Base-by-base conservation (phyloP, 305 asterid genomes). In the Rubia tinctorum region DNA sequence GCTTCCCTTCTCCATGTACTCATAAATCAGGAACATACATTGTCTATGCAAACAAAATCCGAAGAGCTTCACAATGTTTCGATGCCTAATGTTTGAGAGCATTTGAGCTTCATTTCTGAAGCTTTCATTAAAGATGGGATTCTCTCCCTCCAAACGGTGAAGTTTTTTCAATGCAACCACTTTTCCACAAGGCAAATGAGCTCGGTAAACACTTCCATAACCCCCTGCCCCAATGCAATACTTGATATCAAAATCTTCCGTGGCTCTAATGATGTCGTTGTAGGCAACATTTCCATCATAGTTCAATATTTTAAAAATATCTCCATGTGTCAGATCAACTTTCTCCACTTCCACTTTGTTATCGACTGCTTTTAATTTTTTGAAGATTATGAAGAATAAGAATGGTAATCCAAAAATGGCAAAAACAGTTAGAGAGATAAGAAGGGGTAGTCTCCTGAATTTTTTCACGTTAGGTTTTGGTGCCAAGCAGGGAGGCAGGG, bases 161-260 rank as follows among this genome's bases (percentile, higher is more conserved):
- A 85, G 68, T 34, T 79, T 77, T 76, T 84, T 82, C 43, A 82
- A 62, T 0, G 86, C 83, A 40, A 82, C 79, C 18, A 82, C 74
- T 43, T 80, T 74, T n/a, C 83, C 78, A 20, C 64, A 30, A 22
- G 83, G 69, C 64, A 79, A 58, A 56, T 69, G 75, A 6, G 79
- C 84, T 43, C 23, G 73, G 25, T 58, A 82, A 2, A 84, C 84
- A 66, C 80, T 82, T 4, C 84, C 86, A n/a, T 68, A 68, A 59
- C 83, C 82, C 60, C 88, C 86, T 7, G 40, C 20, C 30, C 84
- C 84, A 10, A 84, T 70, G 69, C 81, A 78, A 68, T 77, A 62
- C 68, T 34, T 77, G 3, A 73, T 11, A 63, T 61, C 58, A 43
- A 84, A 84, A 55, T 82, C 60, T 66, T 75, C 83, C 6, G 83